Conservation (phyloP, 768 basidiomycete genomes). For the Russula sp. region DNA sequence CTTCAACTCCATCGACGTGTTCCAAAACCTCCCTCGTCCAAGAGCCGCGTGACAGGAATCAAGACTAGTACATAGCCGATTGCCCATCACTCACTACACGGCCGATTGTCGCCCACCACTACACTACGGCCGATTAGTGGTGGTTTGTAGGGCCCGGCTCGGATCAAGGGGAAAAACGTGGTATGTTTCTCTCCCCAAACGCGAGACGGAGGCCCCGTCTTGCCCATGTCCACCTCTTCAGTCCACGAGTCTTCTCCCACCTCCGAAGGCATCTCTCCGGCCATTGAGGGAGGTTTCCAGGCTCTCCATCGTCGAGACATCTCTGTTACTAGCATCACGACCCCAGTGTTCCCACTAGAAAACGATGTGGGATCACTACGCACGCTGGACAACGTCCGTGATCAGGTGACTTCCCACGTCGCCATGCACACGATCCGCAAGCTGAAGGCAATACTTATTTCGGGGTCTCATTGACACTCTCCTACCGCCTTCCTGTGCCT, state of each 20-base stretch:
- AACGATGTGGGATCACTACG: conserved; percentile 26
- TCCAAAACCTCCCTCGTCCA: no score
- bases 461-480: conserved; percentile 55
- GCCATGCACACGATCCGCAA: conserved; percentile 49
- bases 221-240: conserved; percentile 9
- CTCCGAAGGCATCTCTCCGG: conserved; percentile 17
- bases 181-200: no score
- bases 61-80: no score
- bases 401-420: conserved; percentile 54
- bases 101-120: no score
- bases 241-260: conserved; percentile 16
- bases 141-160: no score
- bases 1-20: no score
- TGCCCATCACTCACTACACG: no score
- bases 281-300: not conserved
- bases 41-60: no score
- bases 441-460: conserved; percentile 52
- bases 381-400: conserved; percentile 54
- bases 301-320: conserved; percentile 14
- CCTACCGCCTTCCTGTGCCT: conserved; percentile 51
- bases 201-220: not conserved
- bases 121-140: no score
- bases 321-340: conserved; percentile 12
- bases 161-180: no score
- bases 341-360: conserved; percentile 17